Evolutionary conservation across 2,329 filamentous ascomycete species (phyloP), one percentile per base, ranked within the genome.

Genomic region (Metarhizium robertsii): DNA sequence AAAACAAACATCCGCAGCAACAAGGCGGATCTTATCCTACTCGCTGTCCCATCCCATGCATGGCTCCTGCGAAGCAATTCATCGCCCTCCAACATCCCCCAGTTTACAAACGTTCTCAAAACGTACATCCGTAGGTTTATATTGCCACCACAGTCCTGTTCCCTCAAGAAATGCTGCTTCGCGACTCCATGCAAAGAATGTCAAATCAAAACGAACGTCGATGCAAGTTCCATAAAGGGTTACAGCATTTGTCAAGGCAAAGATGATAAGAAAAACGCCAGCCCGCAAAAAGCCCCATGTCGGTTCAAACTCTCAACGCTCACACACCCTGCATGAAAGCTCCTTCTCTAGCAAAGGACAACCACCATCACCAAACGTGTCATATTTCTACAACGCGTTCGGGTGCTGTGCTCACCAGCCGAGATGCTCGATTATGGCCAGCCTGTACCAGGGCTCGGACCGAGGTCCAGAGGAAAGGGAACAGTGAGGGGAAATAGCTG

Each of bases 401-500:
- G 13, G 62, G 61, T 29, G 58, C 58, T 25, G 57, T 62, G 40
- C 64, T 61, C 50, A 66, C 61, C 56, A 65, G 55, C 30, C 69
- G 62, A 34, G 58, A 55, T 6, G 57, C 58, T 20, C 58, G 58
- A 43, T 53, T 55, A 14, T 61, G 60, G 51, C 66, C 66, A 43
- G 62, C 63, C 43, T 68, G 65, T 16, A 64, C 60, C 42, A 71
- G 59, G 16, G 69, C 66, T 34, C 66, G 67, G 36, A 64, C 58
- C 36, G 70, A 70, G 30, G 67, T 64, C 63, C 63, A 71, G 6
- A 66, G 57, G 42, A 72, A 67, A 4, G 66, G 62, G 53, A 73
- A 71, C 7, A 79, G 71, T 53, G 77, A 73, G 1, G 80, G 79
- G 36, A 81, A 71, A 52, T 75, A 74, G 62, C 71, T 77, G 64